Evolutionary conservation across 208 protist genomes (phyloP), one percentile per base, ranked within the genome.

Genomic region (Phytomonas francai): DNA sequence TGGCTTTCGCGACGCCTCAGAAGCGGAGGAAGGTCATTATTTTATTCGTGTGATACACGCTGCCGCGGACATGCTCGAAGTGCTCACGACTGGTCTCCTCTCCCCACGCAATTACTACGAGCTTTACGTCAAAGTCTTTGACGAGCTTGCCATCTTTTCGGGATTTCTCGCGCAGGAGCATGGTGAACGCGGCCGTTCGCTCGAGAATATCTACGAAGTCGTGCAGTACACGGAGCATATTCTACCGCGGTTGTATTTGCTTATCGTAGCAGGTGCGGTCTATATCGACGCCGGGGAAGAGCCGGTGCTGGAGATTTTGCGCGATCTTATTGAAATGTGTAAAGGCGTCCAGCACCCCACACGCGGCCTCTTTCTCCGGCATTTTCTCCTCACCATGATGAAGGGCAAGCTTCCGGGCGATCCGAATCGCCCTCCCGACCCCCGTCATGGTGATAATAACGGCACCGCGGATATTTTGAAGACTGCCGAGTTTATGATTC

Each of bases 341-440:
- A 96, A 98, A 66, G 98, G 98, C 27, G 98, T 99, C 51, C 98
- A 99, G 88, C 98, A 99, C 85, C 98, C 98, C 31, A 99, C 97
- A 16, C 88, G 98, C 25, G 98, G 98, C 16, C 80, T 99, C 0
- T 99, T 99, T 73, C 80, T 99, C 5, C 88, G 98, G 29, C 89
- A 98, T 83, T 99, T 99, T 73, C 73, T 99, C 9, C 76, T 95
- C 28, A 95, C 97, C 60, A 91, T 97, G 73, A 93, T 91, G 61
- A 98, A 99, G 77, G 91, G 98, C 76, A 97, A 97, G 68, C 82
- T 99, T 4, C 98, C 98, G 12, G 98, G 99, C 61, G 81, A 92
- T 22, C 85, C 72, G n/a, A 79, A 69, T 56, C 73, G 81, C 12
- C 63, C 68, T 58, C 34, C 39, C 36, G 59, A 42, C 29, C 68